Evolutionary conservation across 225 moss, liverwort and hornwort genomes (phyloP), one percentile per base, ranked within the genome.

Genomic region (Climacium dendroides): DNA sequence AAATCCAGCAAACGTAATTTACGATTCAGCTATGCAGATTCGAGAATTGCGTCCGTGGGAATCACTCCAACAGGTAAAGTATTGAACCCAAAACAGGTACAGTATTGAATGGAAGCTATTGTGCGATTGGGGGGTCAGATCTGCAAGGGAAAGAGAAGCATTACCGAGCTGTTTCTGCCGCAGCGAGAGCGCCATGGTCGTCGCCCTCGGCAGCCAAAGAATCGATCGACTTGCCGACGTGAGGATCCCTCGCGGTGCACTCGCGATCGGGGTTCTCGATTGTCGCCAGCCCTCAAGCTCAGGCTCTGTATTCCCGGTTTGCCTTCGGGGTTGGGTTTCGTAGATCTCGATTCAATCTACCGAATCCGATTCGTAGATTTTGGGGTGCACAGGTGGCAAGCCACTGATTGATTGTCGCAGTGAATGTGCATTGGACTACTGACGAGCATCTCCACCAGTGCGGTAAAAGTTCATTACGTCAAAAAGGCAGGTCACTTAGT

Each of bases 161-260:
- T 83, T 90, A 99, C 98, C 98, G 52, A 99, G 94, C 91, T 99
- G 98, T 91, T 96, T 99, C 87, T 99, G 98, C 86, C 97, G 97
- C 90, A 99, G 95, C 79, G 96, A 99, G 94, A 99, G 97, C 92
- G 97, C 96, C 98, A 99, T 99, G 89, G 82, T 91, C 85, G 94
- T 77, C 86, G 88, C 87, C 77, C 92, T 78, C 89, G 67, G 85
- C 90, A 90, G 80, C 74, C n/a, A 37, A 63, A 9, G 62, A 58
- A 63, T 74, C 85, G 65, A 94, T 89, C 79, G 74, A 50, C 32
- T 80, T 80, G 60, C 61, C 30, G 80, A 80, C 7, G 80, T 59
- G 63, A 81, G 63, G 81, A 63, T 81, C 63, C 81, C 63, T 37
- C 82, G 82, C 65, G 82, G 52, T 65, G 66, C 65, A 82, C 53